phyloP scores from a whole-genome alignment of 441 rosid genomes.

The Biscutella laevigata region DNA sequence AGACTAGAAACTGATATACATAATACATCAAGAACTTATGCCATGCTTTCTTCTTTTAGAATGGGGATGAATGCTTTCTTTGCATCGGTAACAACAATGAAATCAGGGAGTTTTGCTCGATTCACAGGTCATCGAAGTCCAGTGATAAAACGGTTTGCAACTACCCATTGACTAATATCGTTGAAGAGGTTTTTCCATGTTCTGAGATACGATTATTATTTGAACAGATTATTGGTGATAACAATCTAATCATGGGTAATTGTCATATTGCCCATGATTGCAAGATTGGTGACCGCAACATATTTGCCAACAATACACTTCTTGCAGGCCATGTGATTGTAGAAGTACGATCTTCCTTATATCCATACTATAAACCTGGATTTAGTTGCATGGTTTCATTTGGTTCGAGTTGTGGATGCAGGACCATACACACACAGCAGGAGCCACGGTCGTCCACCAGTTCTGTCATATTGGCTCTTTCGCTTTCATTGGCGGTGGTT shows the following conservation, averaged over 20 bases:
- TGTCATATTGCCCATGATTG: conserved; percentile 97
- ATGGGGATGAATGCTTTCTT: conserved; percentile 75
- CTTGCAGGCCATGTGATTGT: conserved; percentile 86
- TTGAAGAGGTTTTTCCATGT: neutral
- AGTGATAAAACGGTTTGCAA: conserved; percentile 56
- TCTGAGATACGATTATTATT: conserved; percentile 2
- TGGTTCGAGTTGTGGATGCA: conserved; percentile 30
- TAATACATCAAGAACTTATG: neutral
- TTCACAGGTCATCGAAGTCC: conserved; percentile 82
- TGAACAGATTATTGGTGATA: conserved; percentile 68
- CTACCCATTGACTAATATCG: neutral
- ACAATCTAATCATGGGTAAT: conserved; percentile 91
- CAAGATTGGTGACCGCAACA: conserved; percentile 73
- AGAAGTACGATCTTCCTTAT: conserved; percentile 42
- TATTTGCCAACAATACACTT: conserved; percentile 81
- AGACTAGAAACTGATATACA: neutral
- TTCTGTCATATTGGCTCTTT: conserved; percentile 73
- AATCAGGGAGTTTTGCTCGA: conserved; percentile 73
- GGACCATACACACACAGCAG: conserved; percentile 81
- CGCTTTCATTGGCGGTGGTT: conserved; percentile 86
- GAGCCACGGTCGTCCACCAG: conserved; percentile 78
- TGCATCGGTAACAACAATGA: conserved; percentile 76
- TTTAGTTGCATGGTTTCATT: conserved; percentile 7
- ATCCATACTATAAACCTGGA: neutral
- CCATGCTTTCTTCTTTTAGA: conserved; percentile 27